Evolutionary conservation across 2,329 filamentous ascomycete species (phyloP).

Genomic region (Sporothrix euskadiensis): DNA sequence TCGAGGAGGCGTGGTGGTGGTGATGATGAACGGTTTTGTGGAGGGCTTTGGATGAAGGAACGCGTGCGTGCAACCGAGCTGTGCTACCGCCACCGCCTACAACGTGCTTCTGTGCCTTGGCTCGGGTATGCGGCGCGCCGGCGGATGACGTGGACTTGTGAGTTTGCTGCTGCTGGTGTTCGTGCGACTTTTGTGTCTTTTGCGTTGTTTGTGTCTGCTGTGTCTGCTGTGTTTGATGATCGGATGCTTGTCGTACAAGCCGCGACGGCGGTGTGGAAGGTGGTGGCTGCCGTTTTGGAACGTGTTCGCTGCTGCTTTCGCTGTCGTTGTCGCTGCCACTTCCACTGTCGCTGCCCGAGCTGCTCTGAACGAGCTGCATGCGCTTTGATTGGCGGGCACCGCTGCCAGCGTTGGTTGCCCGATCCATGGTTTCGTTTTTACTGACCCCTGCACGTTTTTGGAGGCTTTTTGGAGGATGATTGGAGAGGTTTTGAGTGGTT

Average conservation of each 20-base stretch:
- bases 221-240: not conserved
- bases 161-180: constrained; percentile 18
- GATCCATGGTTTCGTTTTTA: constrained; percentile 24
- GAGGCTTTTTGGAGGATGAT: not conserved
- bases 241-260: constrained; percentile 1
- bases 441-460: not conserved
- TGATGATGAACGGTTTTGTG: constrained; percentile 42
- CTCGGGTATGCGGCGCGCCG: constrained; percentile 39
- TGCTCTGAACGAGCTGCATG: constrained; percentile 22
- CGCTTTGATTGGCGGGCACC: constrained; percentile 29
- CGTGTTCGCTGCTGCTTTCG: not conserved
- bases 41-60: constrained; percentile 54
- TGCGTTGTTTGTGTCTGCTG: constrained; percentile 21
- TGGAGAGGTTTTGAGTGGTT: constrained; percentile 1
- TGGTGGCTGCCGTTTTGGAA: constrained; percentile 10
- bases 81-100: constrained; percentile 44
- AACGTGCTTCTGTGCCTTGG: constrained; percentile 47
- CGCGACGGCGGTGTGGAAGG: constrained; percentile 9
- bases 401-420: constrained; percentile 20
- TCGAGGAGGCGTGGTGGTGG: constrained; percentile 5
- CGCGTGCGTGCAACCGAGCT: constrained; percentile 53
- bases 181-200: constrained; percentile 13
- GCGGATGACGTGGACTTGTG: constrained; percentile 34
- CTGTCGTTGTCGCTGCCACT: constrained; percentile 5
- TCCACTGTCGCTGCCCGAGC: constrained; percentile 6